Evolutionary conservation across 2,329 filamentous ascomycete species (phyloP), one percentile per base, ranked within the genome.

Genomic region (Hymenoscyphus salicellus): DNA sequence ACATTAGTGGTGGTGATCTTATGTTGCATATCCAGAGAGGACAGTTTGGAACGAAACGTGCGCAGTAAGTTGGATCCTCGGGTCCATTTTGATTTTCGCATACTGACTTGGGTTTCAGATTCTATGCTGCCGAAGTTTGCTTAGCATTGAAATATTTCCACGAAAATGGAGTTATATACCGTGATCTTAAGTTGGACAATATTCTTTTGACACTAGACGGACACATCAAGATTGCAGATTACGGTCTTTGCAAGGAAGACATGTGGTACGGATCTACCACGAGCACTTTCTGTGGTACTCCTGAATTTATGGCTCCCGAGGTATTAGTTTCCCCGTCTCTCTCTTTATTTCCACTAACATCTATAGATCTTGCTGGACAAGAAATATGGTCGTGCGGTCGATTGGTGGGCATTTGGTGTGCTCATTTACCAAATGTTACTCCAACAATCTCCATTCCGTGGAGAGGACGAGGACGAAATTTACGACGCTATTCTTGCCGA

Each of bases 391-490:
- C 89, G 95, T 65, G 92, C 95, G 17, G 95, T 99, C 55, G 95
- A 99, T 78, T 99, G 95, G 95, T 99, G 95, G 95, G 96, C 96
- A 6, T 99, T 99, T 78, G 95, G 95, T 77, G 95, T 99, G 36
- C 81, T 99, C 72, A 99, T 99, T 74, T 99, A 99, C 81, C 95
- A 99, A 78, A 99, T 99, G 96, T 89, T 99, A 64, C 86, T 99
- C 58, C 96, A 99, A 76, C 96, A 99, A 77, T 98, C 94, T 33
- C 95, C 95, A 0, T 99, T 99, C 90, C 90, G 95, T 73, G 95
- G 95, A 74, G 96, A 99, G 78, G 95, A 99, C 72, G 96, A 99
- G 76, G 95, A 99, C 76, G 95, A 99, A 79, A 99, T 99, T 69
- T 99, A 99, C 81, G 95, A 99, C 73, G 94, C 95, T 41, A 98